These are phyloP conservation scores for Acanthamoeba lenticulata DNA, from an alignment of 208 protist genomes.

Conservation along the genomic window DNA sequence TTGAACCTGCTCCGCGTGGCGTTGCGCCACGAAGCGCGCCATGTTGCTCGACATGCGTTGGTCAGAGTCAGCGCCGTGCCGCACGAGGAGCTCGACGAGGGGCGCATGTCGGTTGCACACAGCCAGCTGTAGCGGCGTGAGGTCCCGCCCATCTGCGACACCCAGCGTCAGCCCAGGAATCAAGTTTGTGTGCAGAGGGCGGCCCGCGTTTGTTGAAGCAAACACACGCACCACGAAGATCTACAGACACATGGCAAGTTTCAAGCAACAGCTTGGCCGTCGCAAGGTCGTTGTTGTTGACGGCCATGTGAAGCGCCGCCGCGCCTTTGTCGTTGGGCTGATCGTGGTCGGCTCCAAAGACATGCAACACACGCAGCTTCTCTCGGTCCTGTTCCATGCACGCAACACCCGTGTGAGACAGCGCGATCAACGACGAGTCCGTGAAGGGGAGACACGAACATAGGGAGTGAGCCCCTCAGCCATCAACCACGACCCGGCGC, in stretches of 20 bases:
- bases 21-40: neutral
- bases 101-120: neutral
- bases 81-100: neutral
- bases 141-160: neutral
- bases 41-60: neutral
- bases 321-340: neutral
- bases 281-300: neutral
- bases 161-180: too few species aligned
- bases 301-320: neutral
- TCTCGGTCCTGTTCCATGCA: neutral
- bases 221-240: neutral
- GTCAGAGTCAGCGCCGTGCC: neutral
- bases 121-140: neutral
- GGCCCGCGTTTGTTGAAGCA: neutral
- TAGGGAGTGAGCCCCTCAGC: neutral
- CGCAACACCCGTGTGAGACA: neutral
- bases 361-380: neutral
- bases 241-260: neutral
- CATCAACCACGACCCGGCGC: conserved; percentile 6
- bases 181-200: neutral
- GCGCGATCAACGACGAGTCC: too few species aligned
- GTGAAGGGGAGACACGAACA: neutral
- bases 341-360: neutral
- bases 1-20: neutral
- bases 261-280: neutral